These are phyloP conservation scores for Ceratocystis eucalypticola DNA, from an alignment of 2,329 filamentous ascomycete species.

Conservation along the genomic window DNA sequence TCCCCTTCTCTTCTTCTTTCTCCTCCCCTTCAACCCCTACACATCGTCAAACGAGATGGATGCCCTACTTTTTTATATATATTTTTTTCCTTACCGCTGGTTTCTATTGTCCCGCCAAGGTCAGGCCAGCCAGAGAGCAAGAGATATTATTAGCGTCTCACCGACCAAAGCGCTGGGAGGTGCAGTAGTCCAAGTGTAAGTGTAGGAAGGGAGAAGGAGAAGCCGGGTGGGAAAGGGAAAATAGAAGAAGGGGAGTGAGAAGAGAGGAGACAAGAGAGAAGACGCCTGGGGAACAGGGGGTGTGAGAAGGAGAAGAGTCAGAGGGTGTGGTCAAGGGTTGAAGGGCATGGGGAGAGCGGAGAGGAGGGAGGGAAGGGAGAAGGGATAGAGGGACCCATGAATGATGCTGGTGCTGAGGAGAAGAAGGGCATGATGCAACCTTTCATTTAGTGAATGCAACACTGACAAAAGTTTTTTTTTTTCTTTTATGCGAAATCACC, in stretches of 20 bases:
- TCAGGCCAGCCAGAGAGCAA: background rate
- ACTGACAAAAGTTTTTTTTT: background rate
- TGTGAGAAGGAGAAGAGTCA: background rate
- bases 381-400: background rate
- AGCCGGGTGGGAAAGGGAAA: background rate
- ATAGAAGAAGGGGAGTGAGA: background rate
- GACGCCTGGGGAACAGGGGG: background rate
- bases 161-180: background rate
- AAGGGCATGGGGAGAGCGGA: background rate
- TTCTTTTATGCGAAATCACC: background rate
- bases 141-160: conserved; percentile 8
- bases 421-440: conserved; percentile 1
- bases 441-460: background rate
- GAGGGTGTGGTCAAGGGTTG: background rate
- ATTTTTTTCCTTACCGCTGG: background rate
- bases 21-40: background rate
- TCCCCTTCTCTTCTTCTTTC: background rate
- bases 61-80: background rate
- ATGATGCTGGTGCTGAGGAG: background rate
- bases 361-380: background rate
- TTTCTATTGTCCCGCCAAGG: background rate
- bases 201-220: background rate
- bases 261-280: background rate
- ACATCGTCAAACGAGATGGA: background rate
- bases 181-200: background rate